Evolutionary conservation across 306 rosid species (phyloP), one percentile per base, ranked within the genome.

Genomic region (Geum urbanum): DNA sequence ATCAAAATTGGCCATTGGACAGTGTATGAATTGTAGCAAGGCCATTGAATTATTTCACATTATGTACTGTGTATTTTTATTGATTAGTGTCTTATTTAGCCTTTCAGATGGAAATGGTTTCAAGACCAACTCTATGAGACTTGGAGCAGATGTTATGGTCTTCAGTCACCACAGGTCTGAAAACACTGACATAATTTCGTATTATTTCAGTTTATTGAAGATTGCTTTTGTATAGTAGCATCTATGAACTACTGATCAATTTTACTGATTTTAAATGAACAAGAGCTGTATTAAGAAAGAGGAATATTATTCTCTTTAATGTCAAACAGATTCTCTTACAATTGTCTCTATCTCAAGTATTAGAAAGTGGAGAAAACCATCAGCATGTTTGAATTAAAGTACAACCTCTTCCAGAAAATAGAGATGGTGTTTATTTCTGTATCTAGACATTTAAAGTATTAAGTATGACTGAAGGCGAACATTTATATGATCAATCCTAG

Each of bases 101-200:
- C 43, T 83, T 76, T 65, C 84, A 94, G 98, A 94, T 85, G 98
- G 98, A 80, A 94, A 94, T 84, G 98, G 98, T 74, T 90, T 94
- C 84, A 94, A 94, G 80, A 90, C 98, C 53, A 88, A 97, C 67
- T 90, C 78, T 40, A 90, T 94, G 98, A 88, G 98, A 87, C 96
- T 94, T 81, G 97, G 98, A 80, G 94, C 91, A 52, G 97, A 94
- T 84, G 98, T 70, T 67, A 81, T 94, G 67, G 96, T 94, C 74
- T 90, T 94, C 74, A 90, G 94, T 67, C 81, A 91, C 45, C 86
- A 84, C 74, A 74, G 94, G 98, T 90, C 64, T 66, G 87, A 2
- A 59, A 85, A 3, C 48, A 1, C 51, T 39, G 27, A 13, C 48
- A 12, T 52, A 50, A 35, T 40, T 4, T 15, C 41, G 2, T 66